Evolutionary conservation across 768 basidiomycete species (phyloP).

Genomic region (Xerocomellus intermedius): DNA sequence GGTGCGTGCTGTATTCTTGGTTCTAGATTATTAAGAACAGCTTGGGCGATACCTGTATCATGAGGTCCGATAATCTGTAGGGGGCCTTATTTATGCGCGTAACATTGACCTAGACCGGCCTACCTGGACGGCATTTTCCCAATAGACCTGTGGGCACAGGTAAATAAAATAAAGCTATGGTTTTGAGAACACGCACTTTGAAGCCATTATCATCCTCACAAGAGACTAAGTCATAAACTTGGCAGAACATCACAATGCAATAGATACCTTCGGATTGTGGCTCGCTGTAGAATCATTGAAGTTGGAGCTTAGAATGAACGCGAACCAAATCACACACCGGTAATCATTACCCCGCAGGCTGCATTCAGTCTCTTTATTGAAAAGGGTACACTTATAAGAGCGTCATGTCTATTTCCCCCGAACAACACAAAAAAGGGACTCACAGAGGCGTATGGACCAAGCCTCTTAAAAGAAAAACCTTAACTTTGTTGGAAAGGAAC

Average conservation of each 20-base stretch:
- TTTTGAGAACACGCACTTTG: slow-evolving; percentile 48
- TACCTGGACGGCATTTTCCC: slow-evolving; percentile 87
- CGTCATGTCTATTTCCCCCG: background rate
- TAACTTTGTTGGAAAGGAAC: slow-evolving; percentile 63
- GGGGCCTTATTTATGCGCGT: background rate
- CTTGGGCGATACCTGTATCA: slow-evolving; percentile 69
- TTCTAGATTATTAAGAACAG: slow-evolving; percentile 61
- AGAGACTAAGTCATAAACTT: background rate
- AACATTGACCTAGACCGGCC: background rate
- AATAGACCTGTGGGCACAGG: slow-evolving; percentile 61
- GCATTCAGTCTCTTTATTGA: slow-evolving; percentile 63
- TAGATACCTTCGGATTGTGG: slow-evolving; percentile 81
- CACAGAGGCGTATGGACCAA: slow-evolving; percentile 82
- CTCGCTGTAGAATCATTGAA: slow-evolving; percentile 48
- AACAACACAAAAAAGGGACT: slow-evolving; percentile 17
- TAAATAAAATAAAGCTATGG: background rate
- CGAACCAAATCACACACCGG: slow-evolving; percentile 47
- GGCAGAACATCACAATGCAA: background rate
- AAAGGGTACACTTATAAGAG: slow-evolving; percentile 70
- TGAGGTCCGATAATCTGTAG: slow-evolving; percentile 80
- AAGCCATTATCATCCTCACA: slow-evolving; percentile 81
- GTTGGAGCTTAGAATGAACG: background rate
- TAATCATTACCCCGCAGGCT: slow-evolving; percentile 88
- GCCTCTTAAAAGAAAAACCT: slow-evolving; percentile 65
- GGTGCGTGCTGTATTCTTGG: slow-evolving; percentile 46